phyloP scores from a whole-genome alignment of 257 asterid genomes.

The Solanum etuberosum region DNA sequence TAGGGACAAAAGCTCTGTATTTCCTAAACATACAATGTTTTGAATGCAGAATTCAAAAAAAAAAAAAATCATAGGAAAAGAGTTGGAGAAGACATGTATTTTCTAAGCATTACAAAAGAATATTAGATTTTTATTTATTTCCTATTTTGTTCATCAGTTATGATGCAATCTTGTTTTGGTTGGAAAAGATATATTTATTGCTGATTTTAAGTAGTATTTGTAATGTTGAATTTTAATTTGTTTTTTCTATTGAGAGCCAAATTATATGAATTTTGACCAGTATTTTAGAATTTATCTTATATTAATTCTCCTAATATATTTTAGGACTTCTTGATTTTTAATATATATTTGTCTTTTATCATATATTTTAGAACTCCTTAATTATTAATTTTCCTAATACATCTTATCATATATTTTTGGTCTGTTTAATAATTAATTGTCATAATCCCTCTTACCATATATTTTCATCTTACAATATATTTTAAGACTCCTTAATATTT shows the following conservation, averaged over 20 bases:
- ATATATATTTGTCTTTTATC: too few relatives aligned
- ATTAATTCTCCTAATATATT: not conserved
- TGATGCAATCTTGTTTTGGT: not conserved
- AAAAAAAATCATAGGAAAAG: not conserved
- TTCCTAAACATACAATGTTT: not conserved
- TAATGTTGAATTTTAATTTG: not conserved
- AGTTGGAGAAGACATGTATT: not conserved
- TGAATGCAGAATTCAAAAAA: too few relatives aligned
- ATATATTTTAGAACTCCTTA: not conserved
- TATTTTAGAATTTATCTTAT: too few relatives aligned
- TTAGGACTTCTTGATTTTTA: not conserved
- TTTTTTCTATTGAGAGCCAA: not conserved
- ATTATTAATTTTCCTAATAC: not conserved
- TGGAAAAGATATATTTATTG: not conserved
- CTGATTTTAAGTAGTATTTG: not conserved
- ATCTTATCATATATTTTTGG: not conserved
- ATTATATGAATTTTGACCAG: too few relatives aligned
- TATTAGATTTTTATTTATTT: too few relatives aligned
- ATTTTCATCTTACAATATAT: not conserved
- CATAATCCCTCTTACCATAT: not conserved
- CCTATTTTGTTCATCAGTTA: not conserved
- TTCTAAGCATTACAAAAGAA: not conserved
- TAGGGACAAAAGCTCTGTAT: not conserved
- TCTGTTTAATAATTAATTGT: not conserved
- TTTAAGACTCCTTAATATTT: too few relatives aligned